Evolutionary conservation across 352 stramenopile genomes (phyloP), one percentile per base, ranked within the genome.

Genomic region (Pythium scleroteichum): DNA sequence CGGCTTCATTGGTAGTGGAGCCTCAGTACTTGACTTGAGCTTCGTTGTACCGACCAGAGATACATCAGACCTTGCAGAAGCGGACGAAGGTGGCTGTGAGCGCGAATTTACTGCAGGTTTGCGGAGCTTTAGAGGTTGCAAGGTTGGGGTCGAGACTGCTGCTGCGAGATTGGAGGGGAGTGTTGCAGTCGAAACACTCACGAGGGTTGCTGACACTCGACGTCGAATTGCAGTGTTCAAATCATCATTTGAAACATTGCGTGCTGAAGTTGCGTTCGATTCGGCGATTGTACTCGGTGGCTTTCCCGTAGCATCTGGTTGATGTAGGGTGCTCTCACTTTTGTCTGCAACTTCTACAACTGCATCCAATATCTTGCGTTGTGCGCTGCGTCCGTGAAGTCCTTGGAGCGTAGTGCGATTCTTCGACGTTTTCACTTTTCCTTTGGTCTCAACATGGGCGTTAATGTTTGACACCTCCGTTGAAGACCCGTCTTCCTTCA

Each of bases 401-500:
- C 32, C 33, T 13, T 64, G 47, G 6, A 59, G 40, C 5, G 27
- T 38, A 32, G 44, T 44, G 3, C 29, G 53, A 54, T 41, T 60
- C 26, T 48, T 62, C 20, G 16, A 22, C 24, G 27, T 20, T 12
- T 52, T 60, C 5, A 46, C 22, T 47, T 54, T 68, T 20, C 24
- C 42, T 9, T n/a, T 50, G 19, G 33, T 23, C 14, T 10, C 29
- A 16, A 22, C n/a, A n/a, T n/a, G 17, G 5, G 32, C 10, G 16
- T n/a, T 19, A 6, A 10, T 56, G 2, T 44, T 44, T 19, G 42
- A 22, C 27, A 49, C 19, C 0, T 24, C 5, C 9, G 5, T 19
- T 39, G 44, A n/a, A 22, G 46, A 19, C 1, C 1, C 9, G 8
- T 66, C 59, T 8, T 64, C 54, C 41, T 90, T 92, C 2, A 88